Base-by-base conservation (phyloP, 352 stramenopile species). In the Thalassiosira pacifica region DNA sequence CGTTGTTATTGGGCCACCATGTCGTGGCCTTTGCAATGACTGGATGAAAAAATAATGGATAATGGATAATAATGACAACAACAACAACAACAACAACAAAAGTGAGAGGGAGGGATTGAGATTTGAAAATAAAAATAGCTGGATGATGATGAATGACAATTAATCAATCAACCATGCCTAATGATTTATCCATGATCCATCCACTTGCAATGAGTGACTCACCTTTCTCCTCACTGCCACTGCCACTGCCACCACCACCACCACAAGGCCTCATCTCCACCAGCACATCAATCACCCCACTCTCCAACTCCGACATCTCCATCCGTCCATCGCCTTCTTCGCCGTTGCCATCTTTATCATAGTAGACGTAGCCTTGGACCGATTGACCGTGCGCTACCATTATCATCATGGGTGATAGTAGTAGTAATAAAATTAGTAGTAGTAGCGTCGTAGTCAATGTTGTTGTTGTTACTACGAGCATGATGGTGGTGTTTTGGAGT, bases 311-410 rank as follows among this genome's bases (percentile, higher is more conserved):
- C 32, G 18, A 24, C 29, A 40, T 59, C 19, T 60, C 57, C 16
- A 60, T n/a, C n/a, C n/a, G 10, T 8, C 37, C 37, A 34, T 72
- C 64, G 13, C n/a, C 55, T 45, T 60, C 9, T 37, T 60, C 13
- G 9, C 64, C 64, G 34, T 72, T 72, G 1, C 53, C 53, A 32
- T 72, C 37, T 40, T 26, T 3, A 60, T 72, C 64, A 19, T 24
- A 72, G 40, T 72, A 72, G 0, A 72, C 26, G 40, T 60, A 72
- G 18, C 64, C 64, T 45, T 72, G 64, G 10, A 72, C 37, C 19
- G 64, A 72, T 60, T 72, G 64, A 3, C 24, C 55, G 55, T n/a
- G 19, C 10, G 55, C 55, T 29, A 1, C n/a, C n/a, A n/a, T n/a
- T n/a, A n/a, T n/a, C n/a, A n/a, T n/a, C n/a, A n/a, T n/a, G n/a